A percentile compares a stretch with the other conserved stretches of the same genome.
These are phyloP conservation scores for Schizonepeta tenuifolia DNA, from an alignment of 257 asterid species.

Conservation along the genomic window DNA sequence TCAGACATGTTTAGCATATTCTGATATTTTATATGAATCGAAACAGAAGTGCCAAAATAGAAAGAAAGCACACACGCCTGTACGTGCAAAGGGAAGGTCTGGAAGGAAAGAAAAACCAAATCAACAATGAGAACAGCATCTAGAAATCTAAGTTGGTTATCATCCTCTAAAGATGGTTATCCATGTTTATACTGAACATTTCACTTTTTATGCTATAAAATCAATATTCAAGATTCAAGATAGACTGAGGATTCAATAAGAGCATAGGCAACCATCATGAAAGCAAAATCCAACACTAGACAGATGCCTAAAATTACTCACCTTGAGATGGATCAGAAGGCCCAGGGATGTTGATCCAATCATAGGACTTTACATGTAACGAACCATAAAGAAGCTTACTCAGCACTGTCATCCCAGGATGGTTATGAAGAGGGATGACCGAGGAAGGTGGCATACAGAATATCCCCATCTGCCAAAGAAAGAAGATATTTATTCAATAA, in stretches of 20 bases:
- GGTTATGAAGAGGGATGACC: slow-evolving; percentile 95
- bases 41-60: background rate
- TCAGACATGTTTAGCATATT: slow-evolving; percentile 1
- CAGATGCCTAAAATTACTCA: slow-evolving; percentile 37
- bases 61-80: background rate
- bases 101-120: slow-evolving; percentile 5
- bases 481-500: slow-evolving; percentile 28
- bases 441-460: slow-evolving; percentile 97
- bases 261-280: slow-evolving; percentile 21
- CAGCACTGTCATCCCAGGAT: slow-evolving; percentile 99
- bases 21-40: background rate
- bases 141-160: background rate
- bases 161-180: slow-evolving; percentile 10
- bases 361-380: slow-evolving; percentile 81
- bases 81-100: background rate
- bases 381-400: slow-evolving; percentile 98
- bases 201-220: background rate
- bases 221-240: slow-evolving; percentile 25
- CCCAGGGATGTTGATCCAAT: slow-evolving; percentile 80
- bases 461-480: slow-evolving; percentile 84
- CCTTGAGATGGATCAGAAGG: slow-evolving; percentile 80
- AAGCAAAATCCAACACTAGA: slow-evolving; percentile 19
- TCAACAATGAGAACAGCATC: no score
- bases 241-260: background rate
- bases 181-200: slow-evolving; percentile 4